Conservation (phyloP, 371 early-diverging fungal species). For the Actinomucor elegans region DNA sequence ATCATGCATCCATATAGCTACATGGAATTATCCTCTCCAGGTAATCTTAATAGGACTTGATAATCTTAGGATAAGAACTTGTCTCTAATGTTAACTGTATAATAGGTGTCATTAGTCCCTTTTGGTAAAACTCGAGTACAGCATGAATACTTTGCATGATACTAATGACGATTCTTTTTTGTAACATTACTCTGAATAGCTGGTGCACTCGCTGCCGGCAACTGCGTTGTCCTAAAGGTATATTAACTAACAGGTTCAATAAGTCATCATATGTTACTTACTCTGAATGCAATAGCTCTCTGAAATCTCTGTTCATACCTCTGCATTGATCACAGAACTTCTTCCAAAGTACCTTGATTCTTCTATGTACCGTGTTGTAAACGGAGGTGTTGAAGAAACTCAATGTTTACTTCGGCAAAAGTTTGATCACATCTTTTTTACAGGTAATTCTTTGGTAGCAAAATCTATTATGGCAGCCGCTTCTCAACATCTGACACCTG, state of each 20-base stretch:
- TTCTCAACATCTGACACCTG: constrained; percentile 65
- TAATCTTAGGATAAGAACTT: too few relatives aligned
- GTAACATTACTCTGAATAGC: too few relatives aligned
- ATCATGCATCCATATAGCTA: constrained; percentile 14
- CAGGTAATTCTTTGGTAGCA: constrained; percentile 78
- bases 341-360: constrained; percentile 75
- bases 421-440: constrained; percentile 87
- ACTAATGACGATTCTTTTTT: background rate
- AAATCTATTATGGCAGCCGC: constrained; percentile 76
- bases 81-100: too few relatives aligned
- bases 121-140: constrained; percentile 24
- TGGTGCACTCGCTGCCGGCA: constrained; percentile 86
- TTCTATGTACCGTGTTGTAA: constrained; percentile 65
- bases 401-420: constrained; percentile 64
- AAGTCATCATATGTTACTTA: background rate
- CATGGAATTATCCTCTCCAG: constrained; percentile 47
- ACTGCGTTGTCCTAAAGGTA: constrained; percentile 72
- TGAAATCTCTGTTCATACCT: constrained; percentile 72
- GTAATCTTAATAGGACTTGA: constrained; percentile 3
- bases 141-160: too few relatives aligned
- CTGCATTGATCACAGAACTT: constrained; percentile 61
- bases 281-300: constrained; percentile 50
- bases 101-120: constrained; percentile 31
- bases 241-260: background rate
- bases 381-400: constrained; percentile 79